Conservation (phyloP, 139 green algal species). For the Picochlorum costavermella region DNA sequence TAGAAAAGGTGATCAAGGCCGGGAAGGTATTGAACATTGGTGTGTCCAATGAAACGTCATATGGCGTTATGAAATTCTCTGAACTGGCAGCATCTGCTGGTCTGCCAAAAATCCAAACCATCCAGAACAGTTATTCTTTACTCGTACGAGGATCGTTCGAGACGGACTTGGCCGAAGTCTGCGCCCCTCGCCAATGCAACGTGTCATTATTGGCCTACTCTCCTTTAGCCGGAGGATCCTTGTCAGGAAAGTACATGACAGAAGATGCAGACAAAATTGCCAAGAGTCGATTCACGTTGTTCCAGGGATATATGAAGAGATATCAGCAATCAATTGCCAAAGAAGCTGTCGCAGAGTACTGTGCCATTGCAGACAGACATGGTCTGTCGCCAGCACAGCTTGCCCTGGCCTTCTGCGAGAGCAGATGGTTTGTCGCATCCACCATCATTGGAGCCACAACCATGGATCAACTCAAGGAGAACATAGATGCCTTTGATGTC, state of each 20-base stretch:
- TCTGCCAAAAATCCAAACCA: slow-evolving; percentile 67
- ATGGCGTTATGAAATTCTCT: slow-evolving; percentile 69
- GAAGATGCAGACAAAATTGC: slow-evolving; percentile 7
- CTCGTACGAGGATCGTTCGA: slow-evolving; percentile 64
- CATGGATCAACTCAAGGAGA: slow-evolving; percentile 78
- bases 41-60: slow-evolving; percentile 85
- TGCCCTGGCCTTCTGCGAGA: slow-evolving; percentile 73
- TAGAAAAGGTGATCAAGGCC: slow-evolving; percentile 68
- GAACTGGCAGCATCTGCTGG: slow-evolving; percentile 37
- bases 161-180: slow-evolving; percentile 75
- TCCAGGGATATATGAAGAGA: slow-evolving; percentile 61
- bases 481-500: slow-evolving; percentile 62
- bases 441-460: slow-evolving; percentile 89
- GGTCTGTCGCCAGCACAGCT: slow-evolving; percentile 70
- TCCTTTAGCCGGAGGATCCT: slow-evolving; percentile 49
- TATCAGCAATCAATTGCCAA: slow-evolving; percentile 44
- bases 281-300: slow-evolving; percentile 65
- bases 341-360: slow-evolving; percentile 59
- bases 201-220: slow-evolving; percentile 82
- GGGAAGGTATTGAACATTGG: slow-evolving; percentile 86
- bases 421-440: slow-evolving; percentile 47
- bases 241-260: slow-evolving; percentile 63
- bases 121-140: slow-evolving; percentile 69
- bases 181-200: slow-evolving; percentile 40
- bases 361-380: slow-evolving; percentile 54